Conservation (phyloP, 75 land plant species). For the Isoetes taiwanensis region DNA sequence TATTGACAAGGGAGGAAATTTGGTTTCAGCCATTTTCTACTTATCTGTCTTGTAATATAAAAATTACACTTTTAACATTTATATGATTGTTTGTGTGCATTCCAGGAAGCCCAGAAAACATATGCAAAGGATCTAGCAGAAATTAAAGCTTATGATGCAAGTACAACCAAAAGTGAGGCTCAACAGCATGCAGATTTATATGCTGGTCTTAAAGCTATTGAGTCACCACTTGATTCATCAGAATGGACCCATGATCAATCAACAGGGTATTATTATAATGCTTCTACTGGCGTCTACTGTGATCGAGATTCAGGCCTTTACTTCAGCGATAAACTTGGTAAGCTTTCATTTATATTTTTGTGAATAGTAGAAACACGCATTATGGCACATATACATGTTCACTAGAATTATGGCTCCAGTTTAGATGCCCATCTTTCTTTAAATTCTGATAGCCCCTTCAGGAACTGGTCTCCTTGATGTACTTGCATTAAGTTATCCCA, state of each 20-base stretch:
- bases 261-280: conserved; percentile 68
- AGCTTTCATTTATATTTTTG: background rate
- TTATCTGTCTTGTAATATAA: no score
- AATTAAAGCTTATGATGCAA: no score
- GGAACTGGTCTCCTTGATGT: background rate
- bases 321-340: conserved; percentile 66
- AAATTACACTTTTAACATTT: no score
- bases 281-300: conserved; percentile 43
- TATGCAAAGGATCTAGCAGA: no score
- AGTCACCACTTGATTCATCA: conserved; percentile 19
- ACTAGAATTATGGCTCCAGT: background rate
- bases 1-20: conserved; percentile 86
- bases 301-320: conserved; percentile 73
- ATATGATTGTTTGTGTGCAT: no score
- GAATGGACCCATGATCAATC: conserved; percentile 61
- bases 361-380: background rate
- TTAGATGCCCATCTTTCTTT: background rate
- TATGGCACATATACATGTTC: background rate
- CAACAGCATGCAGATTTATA: no score
- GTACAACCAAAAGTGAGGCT: no score
- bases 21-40: no score
- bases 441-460: background rate
- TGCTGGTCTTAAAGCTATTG: background rate
- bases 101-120: no score
- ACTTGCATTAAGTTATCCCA: background rate